A percentile compares a stretch with the other conserved stretches of the same genome.
Conservation (phyloP, 257 asterid species). For the Solanum paucissectum region DNA sequence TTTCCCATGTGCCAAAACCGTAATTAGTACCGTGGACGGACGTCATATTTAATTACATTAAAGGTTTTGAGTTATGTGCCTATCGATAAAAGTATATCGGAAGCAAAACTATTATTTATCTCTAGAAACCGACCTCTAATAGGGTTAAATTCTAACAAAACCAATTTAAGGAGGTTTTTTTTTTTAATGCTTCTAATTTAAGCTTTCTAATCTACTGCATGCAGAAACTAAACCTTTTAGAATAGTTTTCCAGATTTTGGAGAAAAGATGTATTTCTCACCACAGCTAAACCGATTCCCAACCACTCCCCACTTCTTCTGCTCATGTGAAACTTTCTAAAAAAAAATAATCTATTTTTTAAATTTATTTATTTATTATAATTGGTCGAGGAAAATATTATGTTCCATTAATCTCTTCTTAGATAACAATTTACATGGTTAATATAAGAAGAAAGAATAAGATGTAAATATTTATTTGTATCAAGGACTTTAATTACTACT, state of each 20-base stretch:
- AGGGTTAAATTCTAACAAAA: not conserved
- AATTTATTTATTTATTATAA: not conserved
- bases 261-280: conserved; percentile 6
- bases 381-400: not conserved
- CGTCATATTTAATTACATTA: not conserved
- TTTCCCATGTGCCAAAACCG: not conserved
- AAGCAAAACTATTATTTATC: not conserved
- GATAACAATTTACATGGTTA: not conserved
- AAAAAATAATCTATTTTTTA: no score
- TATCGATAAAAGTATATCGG: not conserved
- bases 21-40: not conserved
- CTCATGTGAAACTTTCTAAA: not conserved
- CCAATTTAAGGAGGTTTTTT: not conserved
- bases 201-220: not conserved
- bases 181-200: not conserved
- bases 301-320: conserved; percentile 1
- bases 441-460: not conserved
- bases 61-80: not conserved
- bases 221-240: not conserved
- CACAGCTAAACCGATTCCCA: conserved; percentile 24
- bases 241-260: not conserved
- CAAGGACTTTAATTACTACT: not conserved
- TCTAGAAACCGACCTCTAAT: not conserved
- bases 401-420: not conserved
- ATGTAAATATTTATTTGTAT: not conserved